Evolutionary conservation across 257 asterid genomes (phyloP), one percentile per base, ranked within the genome.

Genomic region (Fraxinus americana): DNA sequence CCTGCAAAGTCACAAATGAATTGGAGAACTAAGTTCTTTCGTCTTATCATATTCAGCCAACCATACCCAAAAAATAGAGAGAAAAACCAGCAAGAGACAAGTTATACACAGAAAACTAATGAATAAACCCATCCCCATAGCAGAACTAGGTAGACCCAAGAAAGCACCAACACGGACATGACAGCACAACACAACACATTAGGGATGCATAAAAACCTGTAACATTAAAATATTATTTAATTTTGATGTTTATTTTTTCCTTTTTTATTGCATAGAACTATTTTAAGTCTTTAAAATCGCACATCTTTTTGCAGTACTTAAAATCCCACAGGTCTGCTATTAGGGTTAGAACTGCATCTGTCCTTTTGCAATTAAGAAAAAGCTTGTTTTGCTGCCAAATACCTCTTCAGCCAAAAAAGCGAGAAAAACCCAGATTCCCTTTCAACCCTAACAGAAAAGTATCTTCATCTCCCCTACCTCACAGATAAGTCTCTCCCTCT

Each of bases 1-100:
- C 65, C 79, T 75, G 79, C 79, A 75, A 66, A 27, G 67, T 59
- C 66, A 19, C 14, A n/a, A 39, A 63, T 11, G 30, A 54, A 77
- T 30, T 30, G 34, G 71, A 7, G 7, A 19, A 3, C n/a, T 48
- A 48, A 48, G 57, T 48, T 13, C 57, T 14, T 48, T 48, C n/a
- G 14, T 48, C 57, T 48, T 16, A 48, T 14, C 57, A 48, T 48
- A 14, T 48, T 14, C 19, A 48, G 57, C 57, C 57, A 48, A 14
- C n/a, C n/a, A 14, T 14, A 48, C 57, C 52, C 57, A 48, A 48
- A 48, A 48, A 48, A 48, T 48, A 13, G 57, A 3, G 54, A 3
- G 54, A 14, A 10, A 41, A 43, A 16, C 57, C 17, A 45, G 19
- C 4, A 43, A 48, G 57, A 48, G n/a, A 41, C 16, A 2, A 48